Conservation (phyloP, 2,329 filamentous ascomycete genomes). For the Aspergillus japonicus region DNA sequence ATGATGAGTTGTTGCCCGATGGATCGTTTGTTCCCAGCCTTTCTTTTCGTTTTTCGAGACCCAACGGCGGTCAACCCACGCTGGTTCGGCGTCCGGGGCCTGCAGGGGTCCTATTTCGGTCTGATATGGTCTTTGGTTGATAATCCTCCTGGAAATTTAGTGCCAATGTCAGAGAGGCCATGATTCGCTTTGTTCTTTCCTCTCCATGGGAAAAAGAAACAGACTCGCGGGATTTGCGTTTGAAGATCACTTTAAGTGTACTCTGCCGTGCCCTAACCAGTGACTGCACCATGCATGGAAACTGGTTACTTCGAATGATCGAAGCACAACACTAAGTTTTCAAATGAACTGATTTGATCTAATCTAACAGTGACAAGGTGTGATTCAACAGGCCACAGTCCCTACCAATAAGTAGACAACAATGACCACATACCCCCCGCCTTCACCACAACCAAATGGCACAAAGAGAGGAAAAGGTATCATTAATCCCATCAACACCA, state of each 20-base stretch:
- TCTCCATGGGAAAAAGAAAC: not conserved
- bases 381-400: too few relatives aligned
- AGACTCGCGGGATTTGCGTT: not conserved
- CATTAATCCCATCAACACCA: not conserved
- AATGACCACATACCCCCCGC: too few relatives aligned
- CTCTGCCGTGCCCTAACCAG: not conserved
- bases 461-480: not conserved
- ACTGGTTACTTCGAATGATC: too few relatives aligned
- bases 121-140: not conserved
- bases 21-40: conserved; percentile 26
- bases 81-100: not conserved
- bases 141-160: not conserved
- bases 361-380: too few relatives aligned
- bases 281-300: not conserved
- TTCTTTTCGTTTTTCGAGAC: conserved; percentile 11
- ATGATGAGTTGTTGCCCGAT: conserved; percentile 12
- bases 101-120: not conserved
- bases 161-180: not conserved
- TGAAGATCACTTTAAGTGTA: not conserved
- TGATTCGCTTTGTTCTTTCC: not conserved
- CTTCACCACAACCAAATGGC: not conserved
- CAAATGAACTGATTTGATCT: too few relatives aligned
- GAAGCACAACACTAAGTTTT: too few relatives aligned
- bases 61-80: conserved; percentile 21
- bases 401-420: too few relatives aligned